Evolutionary conservation across 2,329 filamentous ascomycete species (phyloP).

Genomic region (Colletotrichum graminicola): DNA sequence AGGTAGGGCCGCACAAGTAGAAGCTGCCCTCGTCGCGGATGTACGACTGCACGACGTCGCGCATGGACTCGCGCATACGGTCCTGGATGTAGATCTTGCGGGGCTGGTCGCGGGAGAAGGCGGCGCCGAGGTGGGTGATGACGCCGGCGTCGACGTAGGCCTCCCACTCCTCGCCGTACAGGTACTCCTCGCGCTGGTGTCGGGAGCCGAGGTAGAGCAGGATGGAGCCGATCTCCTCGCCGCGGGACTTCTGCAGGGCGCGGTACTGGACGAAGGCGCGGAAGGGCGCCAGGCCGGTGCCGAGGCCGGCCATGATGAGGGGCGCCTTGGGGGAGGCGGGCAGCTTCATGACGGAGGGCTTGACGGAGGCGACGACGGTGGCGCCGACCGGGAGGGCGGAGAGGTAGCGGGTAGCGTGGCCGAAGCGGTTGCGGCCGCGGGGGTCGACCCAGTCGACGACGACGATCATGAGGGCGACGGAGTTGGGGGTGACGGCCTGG

Average conservation of each 20-base stretch:
- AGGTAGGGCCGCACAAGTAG: constrained; percentile 97
- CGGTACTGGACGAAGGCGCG: constrained; percentile 98
- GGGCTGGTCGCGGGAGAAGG: constrained; percentile 96
- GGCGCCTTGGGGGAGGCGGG: constrained; percentile 87
- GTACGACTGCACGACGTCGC: constrained; percentile 87
- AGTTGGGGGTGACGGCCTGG: constrained; percentile 90
- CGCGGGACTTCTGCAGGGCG: constrained; percentile 97
- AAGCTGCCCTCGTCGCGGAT: constrained; percentile 90
- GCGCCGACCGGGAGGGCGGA: constrained; percentile 80
- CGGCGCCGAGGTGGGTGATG: constrained; percentile 91
- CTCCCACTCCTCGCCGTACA: constrained; percentile 99
- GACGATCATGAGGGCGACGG: constrained; percentile 96
- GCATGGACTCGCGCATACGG: constrained; percentile 89
- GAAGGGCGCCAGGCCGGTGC: constrained; percentile 98
- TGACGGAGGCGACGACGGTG: constrained; percentile 90
- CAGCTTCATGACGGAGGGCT: constrained; percentile 99
- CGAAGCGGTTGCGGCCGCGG: constrained; percentile 87
- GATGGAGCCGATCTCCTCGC: constrained; percentile 93
- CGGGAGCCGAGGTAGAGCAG: constrained; percentile 97
- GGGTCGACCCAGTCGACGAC: constrained; percentile 96
- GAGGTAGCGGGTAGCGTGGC: constrained; percentile 93
- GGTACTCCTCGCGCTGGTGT: constrained; percentile 97
- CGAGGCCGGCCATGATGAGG: constrained; percentile 99
- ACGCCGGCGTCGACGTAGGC: constrained; percentile 96
- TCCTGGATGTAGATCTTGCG: constrained; percentile 99